Conservation (phyloP, 345 rosid species). For the Brassica rapa region DNA sequence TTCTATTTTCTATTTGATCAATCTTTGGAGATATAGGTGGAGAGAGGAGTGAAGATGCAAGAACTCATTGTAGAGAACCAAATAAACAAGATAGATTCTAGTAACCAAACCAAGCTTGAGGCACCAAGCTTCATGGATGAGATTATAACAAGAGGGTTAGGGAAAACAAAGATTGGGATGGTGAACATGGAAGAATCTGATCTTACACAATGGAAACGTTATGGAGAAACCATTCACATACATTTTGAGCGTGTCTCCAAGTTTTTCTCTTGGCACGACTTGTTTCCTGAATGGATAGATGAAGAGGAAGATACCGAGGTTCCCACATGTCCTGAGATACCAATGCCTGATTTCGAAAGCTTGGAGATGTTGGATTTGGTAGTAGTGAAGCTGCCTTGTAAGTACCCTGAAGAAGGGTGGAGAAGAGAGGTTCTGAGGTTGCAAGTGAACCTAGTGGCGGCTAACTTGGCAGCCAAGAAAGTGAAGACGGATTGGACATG, state of each 20-base stretch:
- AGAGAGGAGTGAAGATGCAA: conserved; percentile 63
- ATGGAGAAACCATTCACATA: conserved; percentile 58
- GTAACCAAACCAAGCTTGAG: conserved; percentile 54
- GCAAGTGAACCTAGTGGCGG: conserved; percentile 73
- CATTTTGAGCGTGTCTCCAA: conserved; percentile 60
- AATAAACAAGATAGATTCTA: conserved; percentile 15
- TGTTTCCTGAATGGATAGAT: conserved; percentile 97
- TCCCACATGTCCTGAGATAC: conserved; percentile 76
- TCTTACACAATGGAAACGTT: conserved; percentile 57
- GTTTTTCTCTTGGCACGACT: conserved; percentile 64
- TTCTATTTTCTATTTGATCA: neutral
- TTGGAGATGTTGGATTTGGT: conserved; percentile 62
- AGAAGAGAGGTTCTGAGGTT: conserved; percentile 78
- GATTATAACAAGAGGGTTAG: conserved; percentile 47
- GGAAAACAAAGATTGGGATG: conserved; percentile 65
- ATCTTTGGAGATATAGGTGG: conserved; percentile 43
- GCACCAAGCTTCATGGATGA: conserved; percentile 63
- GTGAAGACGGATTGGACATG: conserved; percentile 59
- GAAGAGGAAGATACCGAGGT: conserved; percentile 84
- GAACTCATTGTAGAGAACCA: conserved; percentile 43
- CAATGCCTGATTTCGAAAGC: conserved; percentile 66
- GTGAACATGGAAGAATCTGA: conserved; percentile 78
- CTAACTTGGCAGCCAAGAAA: conserved; percentile 61
- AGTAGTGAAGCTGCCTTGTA: conserved; percentile 79
- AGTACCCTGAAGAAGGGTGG: conserved; percentile 80